A percentile compares a stretch with the other conserved stretches of the same genome.
phyloP scores from a whole-genome alignment of 176 grass and related monocot genomes.

The Juncus inflexus region DNA sequence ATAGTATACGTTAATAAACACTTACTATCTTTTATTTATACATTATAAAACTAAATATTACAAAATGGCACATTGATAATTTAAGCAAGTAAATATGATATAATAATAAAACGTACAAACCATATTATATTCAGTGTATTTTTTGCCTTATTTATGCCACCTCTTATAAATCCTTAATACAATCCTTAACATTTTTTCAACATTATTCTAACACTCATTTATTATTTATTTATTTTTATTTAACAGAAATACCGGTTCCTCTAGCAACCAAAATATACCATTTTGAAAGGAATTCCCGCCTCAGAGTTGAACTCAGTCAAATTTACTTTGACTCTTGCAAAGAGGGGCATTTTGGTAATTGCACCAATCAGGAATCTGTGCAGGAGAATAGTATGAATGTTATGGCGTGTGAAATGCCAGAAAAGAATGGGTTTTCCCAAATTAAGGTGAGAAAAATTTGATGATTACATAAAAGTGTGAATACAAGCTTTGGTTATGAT shows the following conservation, averaged over 20 bases:
- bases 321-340: conserved; percentile 15
- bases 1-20: too few species aligned
- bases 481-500: background rate
- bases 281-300: conserved; percentile 14
- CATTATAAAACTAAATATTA: too few species aligned
- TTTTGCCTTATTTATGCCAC: too few species aligned
- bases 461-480: background rate
- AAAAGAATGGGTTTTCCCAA: conserved; percentile 21
- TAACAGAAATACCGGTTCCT: conserved; percentile 16
- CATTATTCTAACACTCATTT: too few species aligned
- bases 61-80: too few species aligned
- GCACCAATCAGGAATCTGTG: background rate
- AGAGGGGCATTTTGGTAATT: conserved; percentile 21
- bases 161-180: too few species aligned
- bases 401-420: background rate
- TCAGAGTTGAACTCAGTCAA: conserved; percentile 28
- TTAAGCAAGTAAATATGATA: too few species aligned
- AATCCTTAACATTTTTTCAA: too few species aligned
- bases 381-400: conserved; percentile 20
- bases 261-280: conserved; percentile 27
- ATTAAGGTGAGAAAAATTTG: conserved; percentile 19
- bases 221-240: too few species aligned
- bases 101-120: too few species aligned
- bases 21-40: too few species aligned
- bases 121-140: too few species aligned